Percentiles rank a stretch among this genome's conserved stretches.
Evolutionary conservation across 2,329 filamentous ascomycete genomes (phyloP).

Genomic region (Talaromyces amestolkiae): DNA sequence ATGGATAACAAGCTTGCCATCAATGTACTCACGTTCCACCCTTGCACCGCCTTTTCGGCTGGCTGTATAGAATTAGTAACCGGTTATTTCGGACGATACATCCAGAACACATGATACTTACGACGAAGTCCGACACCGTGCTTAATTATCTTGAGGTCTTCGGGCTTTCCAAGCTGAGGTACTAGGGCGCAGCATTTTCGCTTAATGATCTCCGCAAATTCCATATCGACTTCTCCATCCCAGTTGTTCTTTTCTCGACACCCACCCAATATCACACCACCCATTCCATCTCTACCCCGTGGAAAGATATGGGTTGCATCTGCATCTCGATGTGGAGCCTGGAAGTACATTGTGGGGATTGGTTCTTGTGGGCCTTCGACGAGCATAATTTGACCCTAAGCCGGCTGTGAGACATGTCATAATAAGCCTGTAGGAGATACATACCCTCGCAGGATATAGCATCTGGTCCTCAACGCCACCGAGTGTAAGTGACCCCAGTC

Average conservation of each 20-base stretch:
- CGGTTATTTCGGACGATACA: neutral
- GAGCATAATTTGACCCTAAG: slow-evolving; percentile 19
- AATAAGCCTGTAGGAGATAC: neutral
- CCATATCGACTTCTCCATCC: slow-evolving; percentile 18
- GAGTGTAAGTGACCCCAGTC: neutral
- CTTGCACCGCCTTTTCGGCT: slow-evolving; percentile 18
- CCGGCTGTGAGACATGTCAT: slow-evolving; percentile 13
- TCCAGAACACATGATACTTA: neutral
- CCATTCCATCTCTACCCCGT: slow-evolving; percentile 18
- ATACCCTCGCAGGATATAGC: neutral
- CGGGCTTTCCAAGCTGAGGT: slow-evolving; percentile 16
- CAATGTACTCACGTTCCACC: slow-evolving; percentile 17
- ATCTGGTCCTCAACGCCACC: neutral
- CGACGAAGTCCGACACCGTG: neutral
- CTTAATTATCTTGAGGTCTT: slow-evolving; percentile 6
- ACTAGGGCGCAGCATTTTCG: slow-evolving; percentile 17
- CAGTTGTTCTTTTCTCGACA: slow-evolving; percentile 18
- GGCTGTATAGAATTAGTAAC: slow-evolving; percentile 13
- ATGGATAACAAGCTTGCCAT: slow-evolving; percentile 18
- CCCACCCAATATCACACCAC: slow-evolving; percentile 17
- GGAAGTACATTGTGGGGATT: slow-evolving; percentile 19
- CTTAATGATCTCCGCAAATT: slow-evolving; percentile 19
- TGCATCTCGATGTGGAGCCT: slow-evolving; percentile 17
- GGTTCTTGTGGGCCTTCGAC: slow-evolving; percentile 17
- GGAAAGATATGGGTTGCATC: slow-evolving; percentile 19